Evolutionary conservation across 1,139 yeast species (phyloP), one percentile per base, ranked within the genome.

Genomic region (Hemisphaericaspora xylanilytica): DNA sequence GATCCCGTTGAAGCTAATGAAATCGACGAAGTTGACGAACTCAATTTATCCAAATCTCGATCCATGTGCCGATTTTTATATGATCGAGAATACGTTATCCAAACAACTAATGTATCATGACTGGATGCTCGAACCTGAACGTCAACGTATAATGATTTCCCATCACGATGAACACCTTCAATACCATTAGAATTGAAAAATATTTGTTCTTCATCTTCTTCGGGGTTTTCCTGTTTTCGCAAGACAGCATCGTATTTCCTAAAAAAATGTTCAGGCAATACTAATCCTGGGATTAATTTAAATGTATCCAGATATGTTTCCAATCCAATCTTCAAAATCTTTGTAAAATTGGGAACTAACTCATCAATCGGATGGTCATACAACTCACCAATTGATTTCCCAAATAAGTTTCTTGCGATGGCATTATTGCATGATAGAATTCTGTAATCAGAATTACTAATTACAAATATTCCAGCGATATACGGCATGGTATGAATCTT

Each of bases 231-330:
- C 17, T 46, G 40, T 32, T 44, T 43, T 32, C 53, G 54, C 21
- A 65, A 42, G 3, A 56, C 47, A 2, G 73, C 67, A 44, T 67
- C 65, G 45, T 66, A 70, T 42, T 81, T 81, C 47, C 97, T 72
- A 60, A 89, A 88, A 56, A 85, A 84, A 61, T 89, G 96, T 57
- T 89, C 97, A 0, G 96, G 96, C 12, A 89, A 64, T 0, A 89
- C 78, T 33, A 71, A 56, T 0, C 95, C 65, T 63, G 72, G 53
- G 76, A 86, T 45, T 53, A 75, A 43, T 45, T 64, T 48, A 37
- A 62, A 50, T 32, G 59, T 44, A 44, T 75, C 73, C 28, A 67
- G 42, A 35, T 56, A 70, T 28, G 70, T 70, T 3, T 56, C 58
- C 15, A 72, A 56, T 2, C 87, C 81, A 20, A 63, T 56, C 3